Conservation (phyloP, 495 filamentous ascomycete genomes). For the Physcia stellaris region DNA sequence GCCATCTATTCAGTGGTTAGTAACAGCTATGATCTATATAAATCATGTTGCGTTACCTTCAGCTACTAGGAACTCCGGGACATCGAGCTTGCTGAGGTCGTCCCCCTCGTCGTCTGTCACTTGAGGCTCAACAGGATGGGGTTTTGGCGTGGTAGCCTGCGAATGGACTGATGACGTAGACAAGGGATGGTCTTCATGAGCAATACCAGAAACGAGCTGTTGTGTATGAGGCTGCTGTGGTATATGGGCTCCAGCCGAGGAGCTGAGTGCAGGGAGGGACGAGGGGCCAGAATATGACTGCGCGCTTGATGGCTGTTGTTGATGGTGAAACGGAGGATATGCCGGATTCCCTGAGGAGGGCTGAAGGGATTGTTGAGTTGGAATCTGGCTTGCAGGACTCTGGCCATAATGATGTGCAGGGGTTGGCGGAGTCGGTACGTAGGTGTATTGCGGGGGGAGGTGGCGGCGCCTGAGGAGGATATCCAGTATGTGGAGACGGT, state of each 20-base stretch:
- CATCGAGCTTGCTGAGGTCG: constrained; percentile 12
- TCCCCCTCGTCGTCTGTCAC: constrained; percentile 11
- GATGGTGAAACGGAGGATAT: not conserved
- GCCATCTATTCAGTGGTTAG: too few relatives aligned
- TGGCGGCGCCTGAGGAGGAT: constrained; percentile 6
- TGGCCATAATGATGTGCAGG: not conserved
- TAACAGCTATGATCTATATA: too few relatives aligned
- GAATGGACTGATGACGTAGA: constrained; percentile 3
- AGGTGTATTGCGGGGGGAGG: constrained; percentile 27
- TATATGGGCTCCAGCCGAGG: too few relatives aligned
- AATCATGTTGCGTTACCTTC: too few relatives aligned
- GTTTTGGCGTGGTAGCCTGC: not conserved
- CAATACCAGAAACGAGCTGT: too few relatives aligned
- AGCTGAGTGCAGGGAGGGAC: too few relatives aligned
- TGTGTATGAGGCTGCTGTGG: not conserved
- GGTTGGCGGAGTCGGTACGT: constrained; percentile 30
- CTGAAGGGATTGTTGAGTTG: constrained; percentile 7
- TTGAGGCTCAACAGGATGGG: not conserved
- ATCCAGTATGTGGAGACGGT: constrained; percentile 7
- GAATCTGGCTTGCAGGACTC: constrained; percentile 1
- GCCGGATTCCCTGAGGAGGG: constrained; percentile 1
- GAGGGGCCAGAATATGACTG: too few relatives aligned
- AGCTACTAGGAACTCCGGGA: constrained; percentile 12
- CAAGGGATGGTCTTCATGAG: too few relatives aligned
- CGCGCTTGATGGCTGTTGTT: not conserved